Percentiles rank a stretch among this genome's conserved stretches.
phyloP scores from a whole-genome alignment of 116 monocot species.

The Dioscorea cayenensis region DNA sequence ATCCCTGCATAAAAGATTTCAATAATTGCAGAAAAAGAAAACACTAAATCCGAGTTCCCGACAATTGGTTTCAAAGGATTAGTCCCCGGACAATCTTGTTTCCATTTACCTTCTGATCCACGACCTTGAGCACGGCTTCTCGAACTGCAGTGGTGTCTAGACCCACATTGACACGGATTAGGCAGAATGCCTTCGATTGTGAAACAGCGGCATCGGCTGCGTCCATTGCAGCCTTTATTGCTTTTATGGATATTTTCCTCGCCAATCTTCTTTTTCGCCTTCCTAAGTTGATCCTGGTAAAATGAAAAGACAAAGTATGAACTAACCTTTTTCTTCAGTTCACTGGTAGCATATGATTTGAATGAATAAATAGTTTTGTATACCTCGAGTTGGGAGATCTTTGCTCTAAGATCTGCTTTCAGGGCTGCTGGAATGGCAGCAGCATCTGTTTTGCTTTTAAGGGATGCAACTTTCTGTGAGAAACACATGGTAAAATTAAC shows the following conservation, averaged over 20 bases:
- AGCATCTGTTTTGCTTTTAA: conserved; percentile 67
- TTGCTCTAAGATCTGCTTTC: conserved; percentile 72
- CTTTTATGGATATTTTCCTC: conserved; percentile 87
- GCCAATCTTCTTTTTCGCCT: conserved; percentile 62
- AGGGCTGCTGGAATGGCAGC: conserved; percentile 74
- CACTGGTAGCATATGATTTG: not conserved
- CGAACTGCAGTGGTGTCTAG: conserved; percentile 78
- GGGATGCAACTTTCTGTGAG: conserved; percentile 68
- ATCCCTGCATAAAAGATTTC: conserved; percentile 23
- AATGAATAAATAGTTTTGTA: not conserved
- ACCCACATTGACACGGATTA: conserved; percentile 66
- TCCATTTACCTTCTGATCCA: conserved; percentile 59
- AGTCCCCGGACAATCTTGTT: no score
- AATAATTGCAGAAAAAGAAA: no score
- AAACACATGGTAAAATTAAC: conserved; percentile 1
- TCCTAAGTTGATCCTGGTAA: conserved; percentile 64
- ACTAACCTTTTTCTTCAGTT: not conserved
- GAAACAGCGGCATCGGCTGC: conserved; percentile 65
- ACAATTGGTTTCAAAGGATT: no score
- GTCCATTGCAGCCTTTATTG: conserved; percentile 46
- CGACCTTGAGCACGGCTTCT: conserved; percentile 87
- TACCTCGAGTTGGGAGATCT: conserved; percentile 70
- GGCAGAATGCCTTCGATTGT: conserved; percentile 76
- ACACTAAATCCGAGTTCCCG: no score
- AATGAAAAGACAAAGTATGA: not conserved